Percentiles rank a stretch among this genome's conserved stretches.
phyloP scores from a whole-genome alignment of 2,329 filamentous ascomycete species.

The Cladosporium velox region DNA sequence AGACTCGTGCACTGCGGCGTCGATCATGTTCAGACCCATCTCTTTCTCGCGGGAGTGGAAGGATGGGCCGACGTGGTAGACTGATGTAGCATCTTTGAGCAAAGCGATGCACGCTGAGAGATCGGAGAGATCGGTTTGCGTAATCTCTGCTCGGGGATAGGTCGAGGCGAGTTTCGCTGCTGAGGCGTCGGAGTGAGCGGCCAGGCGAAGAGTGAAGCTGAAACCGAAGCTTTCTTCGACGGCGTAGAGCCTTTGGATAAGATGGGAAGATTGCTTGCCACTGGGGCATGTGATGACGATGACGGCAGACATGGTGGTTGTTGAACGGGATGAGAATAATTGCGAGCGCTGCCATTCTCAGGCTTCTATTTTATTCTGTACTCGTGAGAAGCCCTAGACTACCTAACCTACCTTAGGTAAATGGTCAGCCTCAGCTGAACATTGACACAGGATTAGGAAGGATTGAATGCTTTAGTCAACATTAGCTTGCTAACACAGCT shows the following conservation, averaged over 20 bases:
- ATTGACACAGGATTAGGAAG: not conserved
- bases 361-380: not conserved
- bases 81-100: slow-evolving; percentile 34
- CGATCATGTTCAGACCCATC: slow-evolving; percentile 42
- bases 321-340: not conserved
- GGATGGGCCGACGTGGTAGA: slow-evolving; percentile 40
- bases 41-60: slow-evolving; percentile 41
- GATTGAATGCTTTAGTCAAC: no score
- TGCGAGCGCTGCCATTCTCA: not conserved
- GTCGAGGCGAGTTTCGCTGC: not conserved
- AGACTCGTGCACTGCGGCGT: slow-evolving; percentile 35
- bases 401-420: not conserved
- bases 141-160: not conserved
- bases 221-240: slow-evolving; percentile 35
- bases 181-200: not conserved
- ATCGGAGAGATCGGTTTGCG: slow-evolving; percentile 13
- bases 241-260: slow-evolving; percentile 41
- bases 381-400: not conserved
- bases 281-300: slow-evolving; percentile 39
- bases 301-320: not conserved
- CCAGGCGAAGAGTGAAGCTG: not conserved
- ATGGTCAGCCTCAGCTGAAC: not conserved
- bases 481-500: no score
- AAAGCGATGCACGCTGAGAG: slow-evolving; percentile 31
- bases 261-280: slow-evolving; percentile 40